These are phyloP conservation scores for Pelargonium exstipulatum DNA, from an alignment of 441 rosid species.

Conservation along the genomic window DNA sequence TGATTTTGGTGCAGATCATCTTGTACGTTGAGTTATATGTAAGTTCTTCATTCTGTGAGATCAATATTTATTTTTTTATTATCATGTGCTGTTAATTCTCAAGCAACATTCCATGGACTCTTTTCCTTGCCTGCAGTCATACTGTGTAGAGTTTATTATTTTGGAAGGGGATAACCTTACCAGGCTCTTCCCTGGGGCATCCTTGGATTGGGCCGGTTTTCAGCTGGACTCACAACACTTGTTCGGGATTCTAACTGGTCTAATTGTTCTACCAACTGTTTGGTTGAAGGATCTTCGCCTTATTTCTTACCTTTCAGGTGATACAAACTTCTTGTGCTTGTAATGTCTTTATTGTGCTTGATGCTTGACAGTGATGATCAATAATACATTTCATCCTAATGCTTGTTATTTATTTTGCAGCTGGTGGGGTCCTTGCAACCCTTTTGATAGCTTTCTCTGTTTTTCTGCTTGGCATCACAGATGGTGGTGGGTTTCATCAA, in stretches of 20 bases:
- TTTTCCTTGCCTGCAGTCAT: conserved; percentile 18
- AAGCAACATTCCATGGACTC: background rate
- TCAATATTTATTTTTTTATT: background rate
- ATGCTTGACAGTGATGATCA: background rate
- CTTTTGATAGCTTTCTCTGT: conserved; percentile 49
- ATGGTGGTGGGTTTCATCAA: conserved; percentile 68
- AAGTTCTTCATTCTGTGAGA: conserved; percentile 15
- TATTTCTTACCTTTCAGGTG: conserved; percentile 85
- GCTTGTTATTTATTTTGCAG: conserved; percentile 33
- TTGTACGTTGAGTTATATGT: conserved; percentile 26
- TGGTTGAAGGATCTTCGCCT: conserved; percentile 69
- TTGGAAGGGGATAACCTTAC: conserved; percentile 89
- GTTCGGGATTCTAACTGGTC: conserved; percentile 66
- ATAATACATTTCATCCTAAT: background rate
- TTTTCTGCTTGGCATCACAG: conserved; percentile 45
- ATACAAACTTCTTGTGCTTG: background rate
- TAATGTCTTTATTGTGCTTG: background rate
- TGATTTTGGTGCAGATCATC: conserved; percentile 19
- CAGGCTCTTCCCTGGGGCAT: conserved; percentile 67
- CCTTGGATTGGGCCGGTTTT: conserved; percentile 49
- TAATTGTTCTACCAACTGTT: conserved; percentile 75
- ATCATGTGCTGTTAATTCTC: background rate
- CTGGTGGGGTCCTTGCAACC: conserved; percentile 79
- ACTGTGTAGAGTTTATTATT: conserved; percentile 32
- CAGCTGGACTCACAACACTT: conserved; percentile 59